phyloP scores from a whole-genome alignment of 257 asterid species.

The Fraxinus excelsior region DNA sequence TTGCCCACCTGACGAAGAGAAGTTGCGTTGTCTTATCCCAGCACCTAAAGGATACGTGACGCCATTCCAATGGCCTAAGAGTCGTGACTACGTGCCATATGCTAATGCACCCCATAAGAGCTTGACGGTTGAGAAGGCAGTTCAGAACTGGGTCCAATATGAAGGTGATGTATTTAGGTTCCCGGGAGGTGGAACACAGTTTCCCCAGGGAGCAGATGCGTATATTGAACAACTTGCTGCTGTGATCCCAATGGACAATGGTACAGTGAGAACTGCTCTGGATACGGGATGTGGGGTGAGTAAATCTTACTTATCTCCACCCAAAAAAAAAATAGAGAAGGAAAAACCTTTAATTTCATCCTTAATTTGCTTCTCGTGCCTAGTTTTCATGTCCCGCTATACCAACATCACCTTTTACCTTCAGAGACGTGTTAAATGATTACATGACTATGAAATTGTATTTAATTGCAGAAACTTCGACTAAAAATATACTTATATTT shows the following conservation, averaged over 20 bases:
- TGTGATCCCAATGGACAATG: slow-evolving; percentile 44
- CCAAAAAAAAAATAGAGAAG: neutral
- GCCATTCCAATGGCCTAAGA: slow-evolving; percentile 50
- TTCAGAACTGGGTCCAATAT: slow-evolving; percentile 49
- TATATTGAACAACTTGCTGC: slow-evolving; percentile 49
- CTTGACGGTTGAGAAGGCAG: slow-evolving; percentile 50
- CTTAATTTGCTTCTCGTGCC: neutral
- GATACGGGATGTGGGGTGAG: slow-evolving; percentile 58
- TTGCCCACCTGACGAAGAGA: slow-evolving; percentile 45
- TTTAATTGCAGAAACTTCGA: neutral
- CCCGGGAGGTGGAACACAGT: slow-evolving; percentile 52
- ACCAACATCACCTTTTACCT: neutral
- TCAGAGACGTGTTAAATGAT: neutral
- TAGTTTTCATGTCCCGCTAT: neutral
- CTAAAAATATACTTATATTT: neutral
- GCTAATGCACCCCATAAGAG: slow-evolving; percentile 48
- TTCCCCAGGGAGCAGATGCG: slow-evolving; percentile 50
- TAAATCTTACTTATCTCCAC: neutral
- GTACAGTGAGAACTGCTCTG: slow-evolving; percentile 43
- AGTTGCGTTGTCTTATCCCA: slow-evolving; percentile 45
- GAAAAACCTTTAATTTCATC: neutral
- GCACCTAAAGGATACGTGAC: slow-evolving; percentile 50
- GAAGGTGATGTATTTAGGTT: slow-evolving; percentile 46
- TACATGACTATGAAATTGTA: too few species aligned
- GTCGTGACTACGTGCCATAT: slow-evolving; percentile 48